Evolutionary conservation across 139 green algal species (phyloP).

Genomic region (Tetradesmus lagerheimii): DNA sequence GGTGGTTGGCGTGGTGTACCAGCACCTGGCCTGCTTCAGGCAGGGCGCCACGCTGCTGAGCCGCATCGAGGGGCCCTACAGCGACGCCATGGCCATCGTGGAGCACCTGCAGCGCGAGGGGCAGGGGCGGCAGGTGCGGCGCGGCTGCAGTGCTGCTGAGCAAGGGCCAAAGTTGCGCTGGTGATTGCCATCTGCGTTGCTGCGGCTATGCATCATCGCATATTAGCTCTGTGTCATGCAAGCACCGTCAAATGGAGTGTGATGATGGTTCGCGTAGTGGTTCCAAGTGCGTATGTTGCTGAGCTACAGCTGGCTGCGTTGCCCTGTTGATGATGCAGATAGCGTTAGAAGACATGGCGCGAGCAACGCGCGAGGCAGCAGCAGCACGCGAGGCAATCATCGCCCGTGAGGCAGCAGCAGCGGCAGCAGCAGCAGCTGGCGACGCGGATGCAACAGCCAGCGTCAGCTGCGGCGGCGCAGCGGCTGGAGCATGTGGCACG

Average conservation of each 20-base stretch:
- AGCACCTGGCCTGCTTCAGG: conserved; percentile 76
- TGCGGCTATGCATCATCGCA: no score
- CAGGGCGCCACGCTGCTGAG: conserved; percentile 60
- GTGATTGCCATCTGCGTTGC: no score
- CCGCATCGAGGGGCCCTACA: conserved; percentile 61
- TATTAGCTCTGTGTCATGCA: background rate
- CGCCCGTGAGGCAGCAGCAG: conserved; percentile 14
- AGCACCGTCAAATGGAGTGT: no score
- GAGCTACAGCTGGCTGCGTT: background rate
- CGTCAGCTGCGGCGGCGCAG: background rate
- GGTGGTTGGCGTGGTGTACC: conserved; percentile 65
- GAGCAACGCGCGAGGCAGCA: conserved; percentile 19
- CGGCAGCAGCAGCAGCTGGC: conserved; percentile 13
- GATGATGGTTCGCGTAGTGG: no score
- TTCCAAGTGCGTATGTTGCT: no score
- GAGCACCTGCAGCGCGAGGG: conserved; percentile 39
- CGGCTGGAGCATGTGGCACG: background rate
- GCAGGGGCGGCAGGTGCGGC: background rate
- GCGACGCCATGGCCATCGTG: conserved; percentile 48
- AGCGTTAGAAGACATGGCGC: conserved; percentile 63
- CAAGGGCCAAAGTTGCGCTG: no score
- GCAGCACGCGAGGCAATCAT: conserved; percentile 42
- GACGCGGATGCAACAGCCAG: background rate
- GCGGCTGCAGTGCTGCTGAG: background rate
- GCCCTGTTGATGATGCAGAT: conserved; percentile 30